A percentile compares a stretch with the other conserved stretches of the same genome.
phyloP scores from a whole-genome alignment of 2,329 filamentous ascomycete species.

The Alternaria sp. region DNA sequence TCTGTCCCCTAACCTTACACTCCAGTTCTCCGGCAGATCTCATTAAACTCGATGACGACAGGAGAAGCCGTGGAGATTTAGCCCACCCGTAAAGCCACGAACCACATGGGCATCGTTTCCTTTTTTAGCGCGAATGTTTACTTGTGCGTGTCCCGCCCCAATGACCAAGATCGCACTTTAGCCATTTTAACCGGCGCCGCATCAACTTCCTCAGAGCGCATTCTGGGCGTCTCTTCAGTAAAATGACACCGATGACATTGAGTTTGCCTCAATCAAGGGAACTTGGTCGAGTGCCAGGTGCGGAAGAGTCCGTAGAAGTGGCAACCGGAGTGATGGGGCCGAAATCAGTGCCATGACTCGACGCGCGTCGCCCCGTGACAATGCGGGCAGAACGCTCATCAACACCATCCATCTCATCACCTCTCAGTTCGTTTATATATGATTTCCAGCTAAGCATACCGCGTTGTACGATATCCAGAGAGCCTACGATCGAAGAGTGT shows the following conservation, averaged over 20 bases:
- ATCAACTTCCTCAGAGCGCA: background rate
- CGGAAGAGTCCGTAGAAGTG: background rate
- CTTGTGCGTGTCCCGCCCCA: background rate
- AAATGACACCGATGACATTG: background rate
- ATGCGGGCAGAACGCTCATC: background rate
- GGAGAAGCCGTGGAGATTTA: background rate
- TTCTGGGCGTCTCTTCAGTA: background rate
- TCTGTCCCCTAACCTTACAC: background rate
- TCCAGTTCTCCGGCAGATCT: background rate
- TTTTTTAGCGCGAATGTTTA: background rate
- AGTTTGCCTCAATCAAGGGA: background rate
- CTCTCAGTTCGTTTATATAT: background rate
- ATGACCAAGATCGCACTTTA: slow-evolving; percentile 1
- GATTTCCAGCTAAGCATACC: background rate
- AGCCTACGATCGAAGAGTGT: background rate
- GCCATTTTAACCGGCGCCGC: slow-evolving; percentile 6
- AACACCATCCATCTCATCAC: background rate
- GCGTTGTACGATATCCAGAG: background rate
- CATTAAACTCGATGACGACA: slow-evolving; percentile 1
- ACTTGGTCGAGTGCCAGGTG: background rate
- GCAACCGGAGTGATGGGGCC: background rate
- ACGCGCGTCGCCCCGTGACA: background rate
- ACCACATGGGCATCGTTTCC: background rate
- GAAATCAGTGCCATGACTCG: background rate
- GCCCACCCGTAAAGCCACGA: slow-evolving; percentile 7